Conservation (phyloP, 2,329 filamentous ascomycete species). For the Aspergillus unguis region DNA sequence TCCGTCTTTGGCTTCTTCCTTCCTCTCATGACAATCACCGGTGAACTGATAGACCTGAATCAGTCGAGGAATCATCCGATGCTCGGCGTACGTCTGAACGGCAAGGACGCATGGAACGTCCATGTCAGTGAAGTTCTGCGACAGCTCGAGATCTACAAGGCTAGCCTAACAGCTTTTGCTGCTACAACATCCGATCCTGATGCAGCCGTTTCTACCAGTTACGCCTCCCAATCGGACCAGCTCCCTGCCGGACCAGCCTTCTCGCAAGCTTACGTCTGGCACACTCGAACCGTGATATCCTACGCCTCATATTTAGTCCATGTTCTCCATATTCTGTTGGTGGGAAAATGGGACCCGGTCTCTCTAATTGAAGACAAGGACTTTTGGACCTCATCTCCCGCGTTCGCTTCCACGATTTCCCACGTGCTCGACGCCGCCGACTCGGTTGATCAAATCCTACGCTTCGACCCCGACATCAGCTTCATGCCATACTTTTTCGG, state of each 20-base stretch:
- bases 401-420: slow-evolving; percentile 80
- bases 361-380: slow-evolving; percentile 91
- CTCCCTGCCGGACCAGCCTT: slow-evolving; percentile 43
- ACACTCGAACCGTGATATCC: slow-evolving; percentile 80
- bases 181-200: slow-evolving; percentile 27
- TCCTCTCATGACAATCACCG: slow-evolving; percentile 90
- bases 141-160: slow-evolving; percentile 77
- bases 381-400: slow-evolving; percentile 86
- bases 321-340: slow-evolving; percentile 82
- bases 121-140: slow-evolving; percentile 73
- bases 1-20: slow-evolving; percentile 90
- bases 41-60: slow-evolving; percentile 85
- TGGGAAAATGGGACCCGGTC: slow-evolving; percentile 95
- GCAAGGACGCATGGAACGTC: slow-evolving; percentile 74
- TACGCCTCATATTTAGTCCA: slow-evolving; percentile 93
- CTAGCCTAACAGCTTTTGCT: slow-evolving; percentile 58
- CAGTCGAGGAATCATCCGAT: slow-evolving; percentile 84
- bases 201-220: slow-evolving; percentile 43
- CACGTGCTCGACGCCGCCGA: slow-evolving; percentile 88
- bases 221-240: slow-evolving; percentile 61
- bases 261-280: slow-evolving; percentile 44
- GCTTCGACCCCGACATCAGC: slow-evolving; percentile 84
- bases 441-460: slow-evolving; percentile 80
- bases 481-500: slow-evolving; percentile 98
- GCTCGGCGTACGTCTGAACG: slow-evolving; percentile 71